Conservation (phyloP, 192 early-diverging fungal genomes). For the Allomyces arbusculus region DNA sequence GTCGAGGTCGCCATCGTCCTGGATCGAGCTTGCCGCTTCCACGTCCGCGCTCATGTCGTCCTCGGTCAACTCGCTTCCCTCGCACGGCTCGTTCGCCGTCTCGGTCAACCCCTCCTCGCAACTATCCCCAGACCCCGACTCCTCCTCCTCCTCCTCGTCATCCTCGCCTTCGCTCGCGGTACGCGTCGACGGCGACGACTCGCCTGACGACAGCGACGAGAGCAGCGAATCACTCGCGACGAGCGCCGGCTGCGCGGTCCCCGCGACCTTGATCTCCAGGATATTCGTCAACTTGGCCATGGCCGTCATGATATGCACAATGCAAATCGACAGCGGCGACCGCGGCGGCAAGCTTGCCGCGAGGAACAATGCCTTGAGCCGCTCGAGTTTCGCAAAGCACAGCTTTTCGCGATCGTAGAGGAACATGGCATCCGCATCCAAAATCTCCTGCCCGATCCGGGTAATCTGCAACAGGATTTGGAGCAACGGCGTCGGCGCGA, state of each 20-base stretch:
- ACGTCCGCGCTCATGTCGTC: too few relatives aligned
- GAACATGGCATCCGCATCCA: background rate
- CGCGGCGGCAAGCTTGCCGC: background rate
- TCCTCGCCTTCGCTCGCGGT: background rate
- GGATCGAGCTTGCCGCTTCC: background rate
- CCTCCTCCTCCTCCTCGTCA: background rate
- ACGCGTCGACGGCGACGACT: too few relatives aligned
- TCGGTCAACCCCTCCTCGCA: background rate
- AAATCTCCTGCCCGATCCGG: slow-evolving; percentile 5
- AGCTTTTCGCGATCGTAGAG: background rate
- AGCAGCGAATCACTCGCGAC: background rate
- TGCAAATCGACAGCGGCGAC: background rate
- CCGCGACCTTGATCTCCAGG: background rate
- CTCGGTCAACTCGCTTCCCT: too few relatives aligned
- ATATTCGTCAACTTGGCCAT: background rate
- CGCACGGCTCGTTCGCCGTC: background rate
- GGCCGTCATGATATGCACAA: background rate
- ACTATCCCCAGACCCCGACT: background rate
- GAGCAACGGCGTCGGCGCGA: background rate
- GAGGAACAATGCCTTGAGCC: background rate
- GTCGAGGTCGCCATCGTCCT: background rate
- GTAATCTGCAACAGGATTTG: background rate
- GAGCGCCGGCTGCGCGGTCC: background rate
- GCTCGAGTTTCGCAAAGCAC: background rate
- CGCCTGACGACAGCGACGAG: background rate